Evolutionary conservation across 2,329 filamentous ascomycete genomes (phyloP).

Genomic region (Curvularia spicifera): DNA sequence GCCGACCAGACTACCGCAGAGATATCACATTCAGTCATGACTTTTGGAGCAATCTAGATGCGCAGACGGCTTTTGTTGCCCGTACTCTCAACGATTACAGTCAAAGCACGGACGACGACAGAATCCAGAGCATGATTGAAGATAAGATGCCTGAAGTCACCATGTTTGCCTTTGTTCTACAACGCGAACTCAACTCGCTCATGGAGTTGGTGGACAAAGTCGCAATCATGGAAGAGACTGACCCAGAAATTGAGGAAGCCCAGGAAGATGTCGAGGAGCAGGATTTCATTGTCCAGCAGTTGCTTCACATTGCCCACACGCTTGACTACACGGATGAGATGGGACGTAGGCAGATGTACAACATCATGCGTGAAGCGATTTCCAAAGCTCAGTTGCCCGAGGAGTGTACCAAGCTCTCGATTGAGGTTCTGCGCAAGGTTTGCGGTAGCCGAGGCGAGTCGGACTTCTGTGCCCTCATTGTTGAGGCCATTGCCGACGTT

Average conservation of each 20-base stretch:
- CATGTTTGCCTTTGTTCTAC: constrained; percentile 83
- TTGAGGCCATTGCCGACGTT: constrained; percentile 94
- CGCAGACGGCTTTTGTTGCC: constrained; percentile 87
- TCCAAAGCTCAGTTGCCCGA: constrained; percentile 88
- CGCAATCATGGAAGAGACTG: constrained; percentile 61
- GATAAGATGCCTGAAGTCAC: constrained; percentile 96
- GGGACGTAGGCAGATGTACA: constrained; percentile 93
- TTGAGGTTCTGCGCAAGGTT: constrained; percentile 81
- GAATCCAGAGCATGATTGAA: constrained; percentile 77
- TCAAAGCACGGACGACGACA: constrained; percentile 73
- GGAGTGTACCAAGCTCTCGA: constrained; percentile 85
- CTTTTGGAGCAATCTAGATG: constrained; percentile 81
- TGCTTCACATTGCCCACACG: constrained; percentile 88
- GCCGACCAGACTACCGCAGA: constrained; percentile 81
- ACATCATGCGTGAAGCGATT: constrained; percentile 82
- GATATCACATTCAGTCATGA: constrained; percentile 72
- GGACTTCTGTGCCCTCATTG: constrained; percentile 82
- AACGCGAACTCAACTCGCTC: constrained; percentile 76
- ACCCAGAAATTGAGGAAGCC: constrained; percentile 64
- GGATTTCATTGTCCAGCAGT: constrained; percentile 94
- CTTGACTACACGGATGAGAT: constrained; percentile 98
- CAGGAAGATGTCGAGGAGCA: constrained; percentile 87
- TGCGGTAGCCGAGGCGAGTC: constrained; percentile 81
- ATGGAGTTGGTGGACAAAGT: constrained; percentile 66
- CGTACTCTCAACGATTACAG: constrained; percentile 96